A percentile compares a stretch with the other conserved stretches of the same genome.
phyloP scores from a whole-genome alignment of 2,329 filamentous ascomycete genomes.

The Pestalotiopsis sp. region DNA sequence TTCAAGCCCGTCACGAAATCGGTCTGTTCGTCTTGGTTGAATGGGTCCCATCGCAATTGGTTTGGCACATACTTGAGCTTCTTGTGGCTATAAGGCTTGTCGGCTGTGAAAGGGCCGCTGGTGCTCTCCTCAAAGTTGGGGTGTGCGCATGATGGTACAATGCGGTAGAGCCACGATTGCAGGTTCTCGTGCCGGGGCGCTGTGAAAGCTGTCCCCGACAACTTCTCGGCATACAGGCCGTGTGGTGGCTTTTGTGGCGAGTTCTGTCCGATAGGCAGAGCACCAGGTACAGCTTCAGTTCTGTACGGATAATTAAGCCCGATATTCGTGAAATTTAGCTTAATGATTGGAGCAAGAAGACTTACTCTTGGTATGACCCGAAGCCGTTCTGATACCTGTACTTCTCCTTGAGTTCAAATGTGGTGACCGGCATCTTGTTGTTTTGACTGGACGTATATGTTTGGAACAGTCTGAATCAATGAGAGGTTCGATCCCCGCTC shows the following conservation, averaged over 20 bases:
- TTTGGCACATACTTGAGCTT: conserved; percentile 77
- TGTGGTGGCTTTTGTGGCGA: conserved; percentile 71
- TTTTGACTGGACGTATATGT: not conserved
- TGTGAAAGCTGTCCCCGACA: conserved; percentile 63
- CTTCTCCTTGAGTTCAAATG: conserved; percentile 36
- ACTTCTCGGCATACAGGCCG: conserved; percentile 71
- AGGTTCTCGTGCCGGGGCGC: conserved; percentile 60
- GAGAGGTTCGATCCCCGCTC: not conserved
- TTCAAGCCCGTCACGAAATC: conserved; percentile 56
- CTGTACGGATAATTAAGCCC: conserved; percentile 34
- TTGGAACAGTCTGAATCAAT: not conserved
- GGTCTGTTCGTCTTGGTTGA: conserved; percentile 66
- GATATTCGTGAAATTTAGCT: not conserved
- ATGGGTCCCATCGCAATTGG: conserved; percentile 81
- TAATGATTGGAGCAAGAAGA: not conserved
- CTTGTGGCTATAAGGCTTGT: conserved; percentile 48
- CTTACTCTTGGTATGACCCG: conserved; percentile 69
- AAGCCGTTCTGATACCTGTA: conserved; percentile 74
- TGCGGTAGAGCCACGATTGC: conserved; percentile 64
- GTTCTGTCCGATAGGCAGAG: conserved; percentile 68
- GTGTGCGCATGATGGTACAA: conserved; percentile 58
- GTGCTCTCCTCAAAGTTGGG: conserved; percentile 34
- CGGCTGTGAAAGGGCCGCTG: conserved; percentile 45
- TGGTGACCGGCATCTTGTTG: conserved; percentile 36
- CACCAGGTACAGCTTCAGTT: conserved; percentile 67